Evolutionary conservation across 176 grass and related monocot species (phyloP).

Genomic region (Bromus sterilis): DNA sequence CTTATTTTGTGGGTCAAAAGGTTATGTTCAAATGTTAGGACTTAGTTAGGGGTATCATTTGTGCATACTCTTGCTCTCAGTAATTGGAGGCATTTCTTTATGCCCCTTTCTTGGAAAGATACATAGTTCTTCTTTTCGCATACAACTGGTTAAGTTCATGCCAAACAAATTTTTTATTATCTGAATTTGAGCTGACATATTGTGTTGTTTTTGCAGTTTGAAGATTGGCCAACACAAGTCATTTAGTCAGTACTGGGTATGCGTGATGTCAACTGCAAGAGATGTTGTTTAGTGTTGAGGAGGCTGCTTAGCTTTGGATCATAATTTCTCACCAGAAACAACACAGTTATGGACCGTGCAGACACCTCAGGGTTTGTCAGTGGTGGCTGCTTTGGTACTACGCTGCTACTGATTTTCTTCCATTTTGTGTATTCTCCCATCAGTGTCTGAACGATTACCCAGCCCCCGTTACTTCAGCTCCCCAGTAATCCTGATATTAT

Average conservation of each 20-base stretch:
- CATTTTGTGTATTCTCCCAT: conserved; percentile 40
- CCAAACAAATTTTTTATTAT: not conserved
- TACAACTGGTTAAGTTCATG: not conserved
- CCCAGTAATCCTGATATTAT: not conserved
- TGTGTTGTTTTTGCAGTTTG: not conserved
- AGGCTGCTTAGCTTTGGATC: conserved; percentile 20
- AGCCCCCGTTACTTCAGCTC: conserved; percentile 4
- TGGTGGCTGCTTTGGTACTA: conserved; percentile 44
- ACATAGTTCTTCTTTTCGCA: not conserved
- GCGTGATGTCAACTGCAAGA: conserved; percentile 7
- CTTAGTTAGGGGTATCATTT: not conserved
- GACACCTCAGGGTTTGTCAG: conserved; percentile 65
- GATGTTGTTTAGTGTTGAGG: conserved; percentile 10
- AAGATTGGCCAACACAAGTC: not conserved
- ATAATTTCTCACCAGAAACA: conserved; percentile 11
- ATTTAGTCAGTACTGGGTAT: conserved; percentile 4
- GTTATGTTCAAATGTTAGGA: not conserved
- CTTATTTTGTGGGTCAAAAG: not conserved
- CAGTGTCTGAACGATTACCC: conserved; percentile 17
- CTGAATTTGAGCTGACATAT: conserved; percentile 13
- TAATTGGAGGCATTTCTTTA: not conserved
- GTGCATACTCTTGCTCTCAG: not conserved
- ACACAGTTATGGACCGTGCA: conserved; percentile 42
- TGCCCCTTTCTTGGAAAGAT: not conserved
- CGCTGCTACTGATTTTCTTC: conserved; percentile 44